Evolutionary conservation across 176 grass and related monocot species (phyloP), one percentile per base, ranked within the genome.

Genomic region (Avena sativa): DNA sequence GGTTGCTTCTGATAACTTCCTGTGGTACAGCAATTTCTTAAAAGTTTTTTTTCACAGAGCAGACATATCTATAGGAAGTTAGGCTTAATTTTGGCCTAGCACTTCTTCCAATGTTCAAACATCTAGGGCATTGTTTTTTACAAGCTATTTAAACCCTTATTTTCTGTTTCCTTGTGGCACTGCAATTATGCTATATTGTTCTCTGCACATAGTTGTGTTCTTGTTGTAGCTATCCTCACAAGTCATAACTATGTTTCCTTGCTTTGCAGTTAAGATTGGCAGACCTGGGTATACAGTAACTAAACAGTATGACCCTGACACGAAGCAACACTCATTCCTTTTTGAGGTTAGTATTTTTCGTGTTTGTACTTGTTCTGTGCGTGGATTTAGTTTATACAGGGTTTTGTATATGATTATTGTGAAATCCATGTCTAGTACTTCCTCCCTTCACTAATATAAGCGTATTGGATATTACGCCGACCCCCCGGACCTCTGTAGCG

Each of bases 181-280:
- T 51, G 67, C 21, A 34, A 1, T 40, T 81, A 71, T 50, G 17
- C 13, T 78, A 59, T 75, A 10, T 64, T 76, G 50, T 57, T 84
- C 6, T 72, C 63, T 1, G 19, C 21, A 21, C 69, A 9, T n/a
- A 43, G 30, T 78, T 82, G 13, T 52, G 10, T 28, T 83, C 72
- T 68, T 21, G 76, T 68, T 25, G n/a, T 19, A 32, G 6, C 20
- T 59, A 48, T 85, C 52, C 20, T 91, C 38, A 76, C 23, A 53
- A 76, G 48, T 53, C 25, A 95, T 44, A 82, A 51, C 25, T 77
- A 30, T 52, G 10, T 80, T 84, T 88, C 40, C 34, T 79, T 46
- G 55, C 17, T 86, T 76, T 92, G 74, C 90, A 98, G 97, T 99
- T 88, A 99, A 99, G 83, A 99, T 99, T 80, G 97, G 97, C 7